Evolutionary conservation across 306 rosid species (phyloP).

Genomic region (Arachis hypogaea): DNA sequence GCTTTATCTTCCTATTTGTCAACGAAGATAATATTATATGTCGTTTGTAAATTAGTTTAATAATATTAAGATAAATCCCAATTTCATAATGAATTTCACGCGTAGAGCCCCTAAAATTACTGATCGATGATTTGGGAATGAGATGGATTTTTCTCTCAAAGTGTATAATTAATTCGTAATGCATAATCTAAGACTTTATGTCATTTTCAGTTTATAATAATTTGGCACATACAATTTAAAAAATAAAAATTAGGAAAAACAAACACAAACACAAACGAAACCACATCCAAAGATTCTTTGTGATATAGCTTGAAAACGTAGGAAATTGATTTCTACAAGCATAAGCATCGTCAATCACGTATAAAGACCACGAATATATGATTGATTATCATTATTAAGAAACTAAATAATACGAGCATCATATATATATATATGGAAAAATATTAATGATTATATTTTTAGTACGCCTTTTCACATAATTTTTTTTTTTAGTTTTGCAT

Average conservation of each 20-base stretch:
- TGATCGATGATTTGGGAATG: slow-evolving; percentile 39
- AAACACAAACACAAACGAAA: slow-evolving; percentile 16
- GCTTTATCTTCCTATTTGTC: slow-evolving; percentile 44
- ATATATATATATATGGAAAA: neutral
- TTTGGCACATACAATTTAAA: slow-evolving; percentile 5
- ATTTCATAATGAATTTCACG: slow-evolving; percentile 43
- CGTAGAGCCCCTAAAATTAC: slow-evolving; percentile 35
- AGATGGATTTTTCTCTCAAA: slow-evolving; percentile 42
- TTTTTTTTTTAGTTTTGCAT: too few relatives aligned
- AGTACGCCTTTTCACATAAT: too few relatives aligned
- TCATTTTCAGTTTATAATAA: slow-evolving; percentile 56
- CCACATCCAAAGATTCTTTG: slow-evolving; percentile 64
- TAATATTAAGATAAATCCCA: slow-evolving; percentile 37
- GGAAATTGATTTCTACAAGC: slow-evolving; percentile 96
- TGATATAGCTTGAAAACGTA: slow-evolving; percentile 71
- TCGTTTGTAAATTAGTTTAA: slow-evolving; percentile 17
- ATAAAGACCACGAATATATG: slow-evolving; percentile 52
- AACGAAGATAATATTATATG: slow-evolving; percentile 48
- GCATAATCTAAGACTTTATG: slow-evolving; percentile 59
- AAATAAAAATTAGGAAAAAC: neutral
- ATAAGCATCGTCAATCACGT: slow-evolving; percentile 63
- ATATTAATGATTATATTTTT: too few relatives aligned
- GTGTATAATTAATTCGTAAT: slow-evolving; percentile 43
- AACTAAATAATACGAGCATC: slow-evolving; percentile 17
- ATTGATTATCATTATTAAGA: slow-evolving; percentile 43